Evolutionary conservation across 2,329 filamentous ascomycete genomes (phyloP).

Genomic region (Stemphylium vesicarium): DNA sequence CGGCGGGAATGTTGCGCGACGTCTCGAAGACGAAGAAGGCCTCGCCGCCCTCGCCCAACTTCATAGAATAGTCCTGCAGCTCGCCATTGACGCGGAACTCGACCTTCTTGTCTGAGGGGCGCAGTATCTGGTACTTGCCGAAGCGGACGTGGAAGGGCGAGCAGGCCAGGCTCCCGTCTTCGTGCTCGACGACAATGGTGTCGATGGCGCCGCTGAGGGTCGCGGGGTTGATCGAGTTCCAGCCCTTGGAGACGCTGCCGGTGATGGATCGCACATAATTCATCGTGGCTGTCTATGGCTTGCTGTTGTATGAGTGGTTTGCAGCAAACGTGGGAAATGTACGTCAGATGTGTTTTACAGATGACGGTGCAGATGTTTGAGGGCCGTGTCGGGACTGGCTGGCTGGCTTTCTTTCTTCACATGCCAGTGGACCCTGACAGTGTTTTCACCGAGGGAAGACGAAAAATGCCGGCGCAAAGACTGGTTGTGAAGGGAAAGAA

Average conservation of each 20-base stretch:
- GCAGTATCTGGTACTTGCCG: slow-evolving; percentile 94
- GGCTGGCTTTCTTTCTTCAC: slow-evolving; percentile 8
- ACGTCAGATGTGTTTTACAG: slow-evolving; percentile 8
- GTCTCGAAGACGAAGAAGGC: slow-evolving; percentile 99
- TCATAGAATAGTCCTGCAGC: slow-evolving; percentile 96
- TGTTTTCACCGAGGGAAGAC: neutral
- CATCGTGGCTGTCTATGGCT: slow-evolving; percentile 63
- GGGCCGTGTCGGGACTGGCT: neutral
- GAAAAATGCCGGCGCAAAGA: neutral
- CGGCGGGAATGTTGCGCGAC: slow-evolving; percentile 86
- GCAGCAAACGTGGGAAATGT: neutral
- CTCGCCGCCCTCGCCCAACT: slow-evolving; percentile 94
- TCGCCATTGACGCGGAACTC: slow-evolving; percentile 93
- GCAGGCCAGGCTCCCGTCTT: slow-evolving; percentile 85
- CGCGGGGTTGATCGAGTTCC: slow-evolving; percentile 99
- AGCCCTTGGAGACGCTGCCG: slow-evolving; percentile 95
- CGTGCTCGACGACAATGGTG: slow-evolving; percentile 96
- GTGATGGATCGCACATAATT: slow-evolving; percentile 97
- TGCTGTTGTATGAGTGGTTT: neutral
- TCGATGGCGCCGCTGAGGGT: slow-evolving; percentile 98
- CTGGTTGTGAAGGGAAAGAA: neutral
- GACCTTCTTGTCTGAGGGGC: slow-evolving; percentile 98
- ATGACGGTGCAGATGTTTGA: neutral
- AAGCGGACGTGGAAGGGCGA: slow-evolving; percentile 99
- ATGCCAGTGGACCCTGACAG: slow-evolving; percentile 10